These are phyloP conservation scores for Stipa capillata DNA, from an alignment of 176 grass and related monocot genomes.

Conservation along the genomic window DNA sequence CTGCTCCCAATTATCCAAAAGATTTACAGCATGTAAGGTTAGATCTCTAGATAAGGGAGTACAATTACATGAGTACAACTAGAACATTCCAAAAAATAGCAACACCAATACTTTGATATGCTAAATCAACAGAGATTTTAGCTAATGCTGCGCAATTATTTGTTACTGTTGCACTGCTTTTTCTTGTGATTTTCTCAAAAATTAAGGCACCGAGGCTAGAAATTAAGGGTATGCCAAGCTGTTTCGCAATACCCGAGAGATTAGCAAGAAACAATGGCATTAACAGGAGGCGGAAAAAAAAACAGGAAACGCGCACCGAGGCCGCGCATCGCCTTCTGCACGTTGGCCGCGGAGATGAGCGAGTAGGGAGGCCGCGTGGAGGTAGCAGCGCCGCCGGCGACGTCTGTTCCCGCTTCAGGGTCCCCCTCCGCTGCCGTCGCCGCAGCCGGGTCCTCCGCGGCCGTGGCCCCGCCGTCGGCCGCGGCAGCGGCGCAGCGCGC, in stretches of 20 bases:
- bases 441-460: not conserved
- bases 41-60: not conserved
- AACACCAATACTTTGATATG: not conserved
- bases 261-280: not conserved
- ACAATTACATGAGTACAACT: not conserved
- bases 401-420: slow-evolving; percentile 14
- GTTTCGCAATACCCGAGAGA: too few species aligned
- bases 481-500: slow-evolving; percentile 25
- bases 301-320: slow-evolving; percentile 45
- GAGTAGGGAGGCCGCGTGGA: slow-evolving; percentile 49
- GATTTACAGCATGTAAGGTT: not conserved
- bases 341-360: slow-evolving; percentile 69
- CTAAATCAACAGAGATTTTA: not conserved
- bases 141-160: not conserved
- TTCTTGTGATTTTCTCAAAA: not conserved
- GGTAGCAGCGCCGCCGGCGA: slow-evolving; percentile 22
- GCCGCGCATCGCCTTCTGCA: slow-evolving; percentile 85
- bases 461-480: slow-evolving; percentile 1
- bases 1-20: not conserved
- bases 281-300: not conserved
- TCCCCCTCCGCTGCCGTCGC: slow-evolving; percentile 5
- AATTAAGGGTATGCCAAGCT: not conserved
- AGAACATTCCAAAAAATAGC: not conserved
- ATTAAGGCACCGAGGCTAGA: not conserved
- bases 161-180: not conserved